Conservation (phyloP, 106 monocot species). For the Acorus calamus region DNA sequence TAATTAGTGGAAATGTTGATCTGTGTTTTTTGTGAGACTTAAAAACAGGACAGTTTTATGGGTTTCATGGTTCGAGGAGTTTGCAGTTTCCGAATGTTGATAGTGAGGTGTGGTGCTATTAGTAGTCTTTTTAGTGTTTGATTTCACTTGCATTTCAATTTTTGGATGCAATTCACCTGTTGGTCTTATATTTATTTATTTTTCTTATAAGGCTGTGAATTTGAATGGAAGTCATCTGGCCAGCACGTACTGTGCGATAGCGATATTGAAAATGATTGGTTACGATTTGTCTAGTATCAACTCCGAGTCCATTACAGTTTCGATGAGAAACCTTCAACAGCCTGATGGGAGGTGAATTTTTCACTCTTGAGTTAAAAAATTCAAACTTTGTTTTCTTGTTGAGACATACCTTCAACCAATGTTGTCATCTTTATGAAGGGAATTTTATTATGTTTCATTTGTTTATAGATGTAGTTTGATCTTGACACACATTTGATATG, state of each 20-base stretch:
- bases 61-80: conserved; percentile 73
- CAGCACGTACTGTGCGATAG: conserved; percentile 82
- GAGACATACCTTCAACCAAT: too few species aligned
- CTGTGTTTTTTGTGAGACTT: not conserved
- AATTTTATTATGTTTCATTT: too few species aligned
- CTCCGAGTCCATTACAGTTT: conserved; percentile 31
- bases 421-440: too few species aligned
- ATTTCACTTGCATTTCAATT: not conserved
- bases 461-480: too few species aligned
- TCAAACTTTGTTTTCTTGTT: too few species aligned
- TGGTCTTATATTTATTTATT: not conserved
- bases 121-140: not conserved
- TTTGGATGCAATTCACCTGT: not conserved
- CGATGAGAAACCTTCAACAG: conserved; percentile 84
- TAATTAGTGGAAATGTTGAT: not conserved
- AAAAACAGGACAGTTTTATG: conserved; percentile 68
- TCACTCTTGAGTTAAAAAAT: not conserved
- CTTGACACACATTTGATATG: too few species aligned
- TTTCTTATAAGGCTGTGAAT: conserved; percentile 22
- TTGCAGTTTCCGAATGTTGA: conserved; percentile 30
- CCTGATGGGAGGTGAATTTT: conserved; percentile 78
- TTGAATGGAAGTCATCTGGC: conserved; percentile 74
- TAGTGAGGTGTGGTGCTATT: conserved; percentile 21
- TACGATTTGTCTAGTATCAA: conserved; percentile 50
- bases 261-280: conserved; percentile 67